phyloP scores from a whole-genome alignment of 495 filamentous ascomycete genomes.

The Neurospora intermedia region DNA sequence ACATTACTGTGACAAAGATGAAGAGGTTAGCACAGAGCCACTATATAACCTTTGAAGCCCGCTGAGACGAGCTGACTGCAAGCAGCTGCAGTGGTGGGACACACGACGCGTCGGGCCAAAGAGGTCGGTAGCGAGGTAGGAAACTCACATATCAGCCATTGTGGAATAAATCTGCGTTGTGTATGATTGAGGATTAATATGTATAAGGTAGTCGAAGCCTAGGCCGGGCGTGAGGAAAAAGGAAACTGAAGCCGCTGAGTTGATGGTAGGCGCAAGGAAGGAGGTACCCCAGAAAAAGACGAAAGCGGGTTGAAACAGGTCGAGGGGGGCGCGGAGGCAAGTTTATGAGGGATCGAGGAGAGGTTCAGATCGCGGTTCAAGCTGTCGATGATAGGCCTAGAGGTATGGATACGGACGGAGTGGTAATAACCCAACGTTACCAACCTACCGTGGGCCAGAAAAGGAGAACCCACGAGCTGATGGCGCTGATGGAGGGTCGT shows the following conservation, averaged over 20 bases:
- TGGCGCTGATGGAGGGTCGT: neutral
- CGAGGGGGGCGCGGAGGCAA: neutral
- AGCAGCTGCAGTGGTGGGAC: neutral
- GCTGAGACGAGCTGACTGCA: neutral
- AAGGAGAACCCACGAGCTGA: neutral
- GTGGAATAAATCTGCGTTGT: conserved; percentile 6
- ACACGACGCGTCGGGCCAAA: neutral
- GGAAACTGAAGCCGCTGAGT: neutral
- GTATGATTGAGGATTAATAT: neutral
- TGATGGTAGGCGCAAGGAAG: neutral
- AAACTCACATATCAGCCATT: conserved; percentile 28
- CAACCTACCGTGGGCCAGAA: neutral
- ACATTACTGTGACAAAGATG: conserved; percentile 50
- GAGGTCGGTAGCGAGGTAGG: neutral
- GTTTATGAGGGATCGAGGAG: neutral
- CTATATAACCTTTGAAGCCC: conserved; percentile 2
- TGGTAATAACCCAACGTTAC: neutral
- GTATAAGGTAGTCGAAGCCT: neutral
- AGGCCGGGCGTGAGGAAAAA: neutral
- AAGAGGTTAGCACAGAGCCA: conserved; percentile 10
- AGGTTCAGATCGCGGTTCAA: neutral
- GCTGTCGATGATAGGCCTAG: neutral
- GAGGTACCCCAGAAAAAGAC: neutral
- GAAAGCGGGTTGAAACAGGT: neutral
- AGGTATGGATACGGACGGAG: neutral